Evolutionary conservation across 2,329 filamentous ascomycete genomes (phyloP).

Genomic region (Lojkania enalia): DNA sequence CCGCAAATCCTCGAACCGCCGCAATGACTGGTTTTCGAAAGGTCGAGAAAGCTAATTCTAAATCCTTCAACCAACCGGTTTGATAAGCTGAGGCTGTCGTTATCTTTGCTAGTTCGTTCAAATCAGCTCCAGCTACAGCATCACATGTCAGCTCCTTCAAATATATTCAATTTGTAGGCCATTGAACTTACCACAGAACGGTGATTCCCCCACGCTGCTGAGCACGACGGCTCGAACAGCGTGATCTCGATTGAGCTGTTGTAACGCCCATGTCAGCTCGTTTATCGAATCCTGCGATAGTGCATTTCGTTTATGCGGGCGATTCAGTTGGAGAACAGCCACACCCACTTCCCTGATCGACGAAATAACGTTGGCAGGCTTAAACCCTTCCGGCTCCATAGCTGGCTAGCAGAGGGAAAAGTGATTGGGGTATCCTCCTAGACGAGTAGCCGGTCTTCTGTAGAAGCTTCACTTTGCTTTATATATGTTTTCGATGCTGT

Average conservation of each 20-base stretch:
- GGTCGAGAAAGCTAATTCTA: conserved; percentile 77
- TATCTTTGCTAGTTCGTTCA: conserved; percentile 92
- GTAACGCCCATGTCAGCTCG: conserved; percentile 33
- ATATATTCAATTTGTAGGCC: not conserved
- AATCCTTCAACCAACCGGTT: conserved; percentile 86
- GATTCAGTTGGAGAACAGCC: conserved; percentile 56
- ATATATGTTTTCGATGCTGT: not conserved
- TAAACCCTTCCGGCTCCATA: conserved; percentile 7
- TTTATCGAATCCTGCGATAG: conserved; percentile 57
- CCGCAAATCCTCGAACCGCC: conserved; percentile 86
- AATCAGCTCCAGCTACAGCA: conserved; percentile 77
- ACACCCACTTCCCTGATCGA: conserved; percentile 41
- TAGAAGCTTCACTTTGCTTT: not conserved
- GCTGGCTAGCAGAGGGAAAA: not conserved
- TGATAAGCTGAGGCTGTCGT: conserved; percentile 85
- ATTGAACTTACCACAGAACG: conserved; percentile 60
- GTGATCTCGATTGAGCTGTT: conserved; percentile 21
- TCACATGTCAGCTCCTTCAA: conserved; percentile 15
- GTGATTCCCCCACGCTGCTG: conserved; percentile 82
- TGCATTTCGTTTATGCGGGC: conserved; percentile 62
- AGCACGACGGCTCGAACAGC: conserved; percentile 55
- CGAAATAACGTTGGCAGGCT: conserved; percentile 10
- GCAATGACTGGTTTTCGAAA: conserved; percentile 91
- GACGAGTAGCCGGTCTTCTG: not conserved
- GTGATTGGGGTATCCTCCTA: not conserved